Conservation (phyloP, 345 rosid genomes). For the Linum trigynum region DNA sequence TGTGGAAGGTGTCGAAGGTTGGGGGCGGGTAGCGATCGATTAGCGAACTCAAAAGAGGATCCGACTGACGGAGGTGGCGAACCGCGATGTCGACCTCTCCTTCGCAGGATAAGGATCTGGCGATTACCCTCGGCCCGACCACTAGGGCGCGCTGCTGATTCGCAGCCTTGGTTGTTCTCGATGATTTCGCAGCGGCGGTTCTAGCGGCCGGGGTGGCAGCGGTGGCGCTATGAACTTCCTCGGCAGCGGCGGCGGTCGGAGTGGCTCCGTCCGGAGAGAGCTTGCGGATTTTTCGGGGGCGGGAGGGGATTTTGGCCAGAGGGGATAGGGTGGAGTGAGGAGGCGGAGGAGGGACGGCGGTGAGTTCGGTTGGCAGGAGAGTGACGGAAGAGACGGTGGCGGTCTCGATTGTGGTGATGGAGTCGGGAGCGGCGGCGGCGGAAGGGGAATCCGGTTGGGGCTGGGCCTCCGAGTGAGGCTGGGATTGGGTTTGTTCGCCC, state of each 20-base stretch:
- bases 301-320: slow-evolving; percentile 80
- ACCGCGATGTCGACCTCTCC: slow-evolving; percentile 81
- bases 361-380: slow-evolving; percentile 22
- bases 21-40: slow-evolving; percentile 69
- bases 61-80: slow-evolving; percentile 61
- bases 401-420: slow-evolving; percentile 14
- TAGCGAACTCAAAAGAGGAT: slow-evolving; percentile 56
- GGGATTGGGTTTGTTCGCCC: slow-evolving; percentile 59
- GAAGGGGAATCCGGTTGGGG: slow-evolving; percentile 18
- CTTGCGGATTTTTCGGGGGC: slow-evolving; percentile 79
- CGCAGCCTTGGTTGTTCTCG: slow-evolving; percentile 15
- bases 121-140: slow-evolving; percentile 33
- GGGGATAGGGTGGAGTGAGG: slow-evolving; percentile 28
- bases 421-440: slow-evolving; percentile 16
- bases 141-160: slow-evolving; percentile 31
- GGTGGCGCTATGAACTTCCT: slow-evolving; percentile 9
- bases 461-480: slow-evolving; percentile 24
- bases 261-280: slow-evolving; percentile 40
- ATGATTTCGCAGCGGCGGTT: slow-evolving; percentile 12
- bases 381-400: slow-evolving; percentile 4
- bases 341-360: slow-evolving; percentile 18
- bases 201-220: slow-evolving; percentile 14
- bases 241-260: slow-evolving; percentile 16
- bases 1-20: slow-evolving; percentile 59
- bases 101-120: slow-evolving; percentile 67